Base-by-base conservation (phyloP, 2,329 filamentous ascomycete species). In the Exophiala dermatitidis region DNA sequence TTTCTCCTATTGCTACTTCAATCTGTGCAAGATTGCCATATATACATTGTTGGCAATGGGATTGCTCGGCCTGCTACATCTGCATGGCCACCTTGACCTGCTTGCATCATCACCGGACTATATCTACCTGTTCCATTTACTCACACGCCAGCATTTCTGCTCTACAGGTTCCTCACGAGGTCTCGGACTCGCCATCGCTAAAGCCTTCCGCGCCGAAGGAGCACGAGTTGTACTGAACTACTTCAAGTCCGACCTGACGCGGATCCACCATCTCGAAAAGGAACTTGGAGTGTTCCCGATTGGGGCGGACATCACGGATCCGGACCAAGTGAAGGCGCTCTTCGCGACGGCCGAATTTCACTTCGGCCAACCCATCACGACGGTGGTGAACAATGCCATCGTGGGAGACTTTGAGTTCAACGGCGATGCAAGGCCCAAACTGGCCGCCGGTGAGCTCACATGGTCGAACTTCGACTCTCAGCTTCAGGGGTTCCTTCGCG, bases 371-470 rank as follows among this genome's bases (percentile, higher is more conserved):
- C 58, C 60, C 9, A 57, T 62, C 37, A 54, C 58, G 4, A 57
- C 55, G 28, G 52, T 62, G 5, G 55, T 62, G 19, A 60, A 59
- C 49, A 62, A 62, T 50, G 58, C 58, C 37, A 58, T 60, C 36
- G 48, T 56, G 5, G 60, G 56, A 12, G 36, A 48, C n/a, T 62
- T 60, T 45, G 52, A 43, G 12, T 62, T 62, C 58, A 62, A 62
- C 40, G 60, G 60, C 30, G 58, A 60, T 19, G 49, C 52, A 2
- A 42, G 60, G 30, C 47, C 46, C 36, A 58, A 57, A 48, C 33
- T 62, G 29, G 32, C 51, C 28, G 19, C 19, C 19, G 19, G 19
- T 1, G 49, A 58, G 1, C 44, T 62, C 12, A 43, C 46, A 3
- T 62, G 60, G 60, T 50, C 50, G 5, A 12, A 60, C 34, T 57